phyloP scores from a whole-genome alignment of 2,329 filamentous ascomycete species.

The Kalaharituber pfeilii region DNA sequence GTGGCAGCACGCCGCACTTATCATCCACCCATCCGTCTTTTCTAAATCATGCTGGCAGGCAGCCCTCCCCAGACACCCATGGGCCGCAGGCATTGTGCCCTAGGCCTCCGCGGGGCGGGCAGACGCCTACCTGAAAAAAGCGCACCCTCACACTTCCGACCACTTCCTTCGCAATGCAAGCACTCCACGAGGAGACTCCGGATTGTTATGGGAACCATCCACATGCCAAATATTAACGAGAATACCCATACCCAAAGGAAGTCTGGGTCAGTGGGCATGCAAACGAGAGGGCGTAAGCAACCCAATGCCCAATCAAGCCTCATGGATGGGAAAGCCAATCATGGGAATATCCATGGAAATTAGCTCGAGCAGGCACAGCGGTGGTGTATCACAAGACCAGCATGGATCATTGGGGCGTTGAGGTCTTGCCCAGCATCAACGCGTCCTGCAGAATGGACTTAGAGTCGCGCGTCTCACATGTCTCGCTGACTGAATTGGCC shows the following conservation, averaged over 20 bases:
- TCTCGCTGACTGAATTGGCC: background rate
- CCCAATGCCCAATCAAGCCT: background rate
- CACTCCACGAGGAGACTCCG: background rate
- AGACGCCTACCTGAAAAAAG: background rate
- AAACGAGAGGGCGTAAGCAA: background rate
- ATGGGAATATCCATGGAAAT: background rate
- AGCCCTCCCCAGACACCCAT: background rate
- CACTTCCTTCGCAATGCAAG: background rate
- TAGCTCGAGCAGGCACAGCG: background rate
- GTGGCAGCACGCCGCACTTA: background rate
- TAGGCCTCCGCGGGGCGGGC: background rate
- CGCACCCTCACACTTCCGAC: background rate
- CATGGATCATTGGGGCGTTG: background rate
- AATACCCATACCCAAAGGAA: background rate
- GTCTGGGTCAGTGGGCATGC: background rate
- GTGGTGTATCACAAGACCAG: background rate
- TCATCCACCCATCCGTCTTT: background rate
- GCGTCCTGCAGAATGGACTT: slow-evolving; percentile 1
- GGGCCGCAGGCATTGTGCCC: background rate
- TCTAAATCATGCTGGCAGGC: background rate
- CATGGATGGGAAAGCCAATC: background rate
- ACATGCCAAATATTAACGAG: background rate
- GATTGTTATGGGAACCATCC: background rate
- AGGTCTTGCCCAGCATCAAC: background rate
- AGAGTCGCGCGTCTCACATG: background rate